These are phyloP conservation scores for Entamoeba nuttalli DNA, from an alignment of 208 protist genomes.

Conservation along the genomic window DNA sequence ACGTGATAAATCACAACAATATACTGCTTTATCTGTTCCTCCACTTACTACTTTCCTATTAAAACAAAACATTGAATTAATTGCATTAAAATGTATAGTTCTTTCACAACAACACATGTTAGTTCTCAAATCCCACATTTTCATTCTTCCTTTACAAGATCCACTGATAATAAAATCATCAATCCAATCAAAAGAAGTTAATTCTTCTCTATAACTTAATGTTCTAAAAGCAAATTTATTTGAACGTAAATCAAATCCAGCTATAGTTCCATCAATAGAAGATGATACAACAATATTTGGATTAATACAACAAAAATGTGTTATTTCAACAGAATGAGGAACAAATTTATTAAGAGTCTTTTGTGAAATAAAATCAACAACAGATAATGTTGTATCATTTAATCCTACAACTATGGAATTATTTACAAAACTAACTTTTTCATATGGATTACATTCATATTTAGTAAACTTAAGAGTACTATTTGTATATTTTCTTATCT, in stretches of 20 bases:
- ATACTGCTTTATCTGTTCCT: neutral
- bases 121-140: neutral
- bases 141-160: neutral
- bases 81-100: neutral
- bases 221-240: neutral
- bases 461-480: neutral
- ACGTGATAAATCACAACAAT: neutral
- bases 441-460: neutral
- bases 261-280: neutral
- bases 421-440: neutral
- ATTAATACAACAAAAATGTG: neutral
- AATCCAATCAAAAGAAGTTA: neutral
- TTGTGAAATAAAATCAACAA: neutral
- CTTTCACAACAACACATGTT: neutral
- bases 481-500: neutral
- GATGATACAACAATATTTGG: neutral
- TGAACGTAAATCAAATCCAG: neutral
- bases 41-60: neutral
- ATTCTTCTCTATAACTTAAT: neutral
- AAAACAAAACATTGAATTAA: neutral
- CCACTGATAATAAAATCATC: neutral
- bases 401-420: neutral
- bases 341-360: neutral
- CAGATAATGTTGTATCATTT: neutral
- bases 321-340: neutral